Percentiles rank a stretch among this genome's conserved stretches.
These are phyloP conservation scores for Phascolomyces articulosus DNA, from an alignment of 371 early-diverging fungal species.

Conservation along the genomic window DNA sequence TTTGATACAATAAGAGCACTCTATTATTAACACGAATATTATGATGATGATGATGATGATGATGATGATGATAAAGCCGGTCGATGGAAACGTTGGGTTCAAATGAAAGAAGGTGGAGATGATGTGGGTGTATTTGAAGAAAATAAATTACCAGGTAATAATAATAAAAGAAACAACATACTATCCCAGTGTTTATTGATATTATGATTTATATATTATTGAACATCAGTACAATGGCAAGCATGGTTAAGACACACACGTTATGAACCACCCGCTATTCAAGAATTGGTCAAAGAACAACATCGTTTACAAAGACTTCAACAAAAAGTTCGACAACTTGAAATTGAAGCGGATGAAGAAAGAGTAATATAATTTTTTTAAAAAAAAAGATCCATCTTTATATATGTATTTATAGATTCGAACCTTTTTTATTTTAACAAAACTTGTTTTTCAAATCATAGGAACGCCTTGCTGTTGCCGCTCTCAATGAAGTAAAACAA, in stretches of 20 bases:
- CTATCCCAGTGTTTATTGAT: too few relatives aligned
- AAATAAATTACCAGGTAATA: constrained; percentile 59
- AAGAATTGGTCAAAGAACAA: constrained; percentile 48
- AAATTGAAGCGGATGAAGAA: constrained; percentile 10
- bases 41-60: too few relatives aligned
- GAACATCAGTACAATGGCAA: constrained; percentile 68
- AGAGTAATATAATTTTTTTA: background rate
- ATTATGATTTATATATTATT: constrained; percentile 8
- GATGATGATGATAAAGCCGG: constrained; percentile 21
- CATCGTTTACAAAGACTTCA: constrained; percentile 45
- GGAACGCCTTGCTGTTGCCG: background rate
- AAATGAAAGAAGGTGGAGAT: constrained; percentile 33
- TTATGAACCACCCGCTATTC: constrained; percentile 53
- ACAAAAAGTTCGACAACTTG: constrained; percentile 48
- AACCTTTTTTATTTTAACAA: background rate
- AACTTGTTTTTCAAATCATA: background rate
- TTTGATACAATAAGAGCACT: background rate
- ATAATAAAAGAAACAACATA: constrained; percentile 16
- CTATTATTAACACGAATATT: too few relatives aligned
- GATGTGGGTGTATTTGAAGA: constrained; percentile 45
- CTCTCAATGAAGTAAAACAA: background rate
- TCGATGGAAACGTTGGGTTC: constrained; percentile 50
- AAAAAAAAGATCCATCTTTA: too few relatives aligned
- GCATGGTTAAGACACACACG: constrained; percentile 75
- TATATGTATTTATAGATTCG: background rate